A percentile compares a stretch with the other conserved stretches of the same genome.
These are phyloP conservation scores for Pelargonium australe DNA, from an alignment of 441 rosid species.

Conservation along the genomic window DNA sequence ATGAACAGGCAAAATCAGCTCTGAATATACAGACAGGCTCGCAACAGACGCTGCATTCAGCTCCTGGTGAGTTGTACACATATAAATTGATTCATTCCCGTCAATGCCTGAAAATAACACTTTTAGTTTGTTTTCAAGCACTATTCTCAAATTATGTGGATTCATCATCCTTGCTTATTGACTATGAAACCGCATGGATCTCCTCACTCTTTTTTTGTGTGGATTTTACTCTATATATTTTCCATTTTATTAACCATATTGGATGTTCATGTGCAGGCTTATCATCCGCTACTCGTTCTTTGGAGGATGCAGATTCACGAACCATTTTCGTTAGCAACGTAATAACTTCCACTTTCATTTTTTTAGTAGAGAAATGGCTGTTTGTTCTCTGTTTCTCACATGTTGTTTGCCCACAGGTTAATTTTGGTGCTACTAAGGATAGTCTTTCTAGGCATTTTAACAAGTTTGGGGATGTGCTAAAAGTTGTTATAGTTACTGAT, in stretches of 20 bases:
- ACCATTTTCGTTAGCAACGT: conserved; percentile 86
- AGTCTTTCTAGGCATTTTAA: conserved; percentile 84
- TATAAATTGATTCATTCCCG: not conserved
- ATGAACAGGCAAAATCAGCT: conserved; percentile 41
- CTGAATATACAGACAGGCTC: conserved; percentile 30
- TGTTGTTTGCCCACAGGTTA: conserved; percentile 53
- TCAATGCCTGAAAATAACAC: not conserved
- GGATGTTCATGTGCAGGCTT: conserved; percentile 42
- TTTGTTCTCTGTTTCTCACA: conserved; percentile 16
- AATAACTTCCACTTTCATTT: conserved; percentile 21
- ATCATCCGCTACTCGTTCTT: conserved; percentile 43
- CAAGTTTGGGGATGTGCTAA: conserved; percentile 82
- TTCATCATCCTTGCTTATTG: not conserved
- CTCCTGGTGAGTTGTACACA: conserved; percentile 45
- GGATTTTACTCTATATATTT: not conserved
- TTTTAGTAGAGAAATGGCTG: conserved; percentile 1
- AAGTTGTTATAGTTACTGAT: conserved; percentile 77
- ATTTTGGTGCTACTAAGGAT: conserved; percentile 92
- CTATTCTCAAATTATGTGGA: not conserved
- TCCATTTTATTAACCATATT: conserved; percentile 4
- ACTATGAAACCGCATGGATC: not conserved
- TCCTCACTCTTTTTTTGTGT: not conserved
- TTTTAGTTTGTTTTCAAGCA: not conserved
- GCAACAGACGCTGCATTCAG: conserved; percentile 33
- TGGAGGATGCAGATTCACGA: conserved; percentile 79